These are phyloP conservation scores for Daedaleopsis sinensis DNA, from an alignment of 768 basidiomycete genomes.

Conservation along the genomic window DNA sequence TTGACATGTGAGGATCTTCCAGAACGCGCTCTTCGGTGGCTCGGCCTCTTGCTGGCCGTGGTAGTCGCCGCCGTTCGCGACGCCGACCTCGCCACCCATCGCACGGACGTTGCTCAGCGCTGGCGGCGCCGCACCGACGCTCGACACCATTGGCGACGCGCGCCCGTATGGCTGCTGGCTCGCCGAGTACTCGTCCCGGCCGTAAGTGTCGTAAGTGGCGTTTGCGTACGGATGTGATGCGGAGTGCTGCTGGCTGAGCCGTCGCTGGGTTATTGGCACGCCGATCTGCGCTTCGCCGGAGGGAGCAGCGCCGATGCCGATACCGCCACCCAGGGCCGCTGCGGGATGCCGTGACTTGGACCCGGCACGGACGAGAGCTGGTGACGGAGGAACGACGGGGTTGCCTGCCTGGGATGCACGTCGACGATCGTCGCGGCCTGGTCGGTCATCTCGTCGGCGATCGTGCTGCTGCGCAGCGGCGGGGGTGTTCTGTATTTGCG, in stretches of 20 bases:
- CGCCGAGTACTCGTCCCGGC: slow-evolving; percentile 58
- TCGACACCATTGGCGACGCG: slow-evolving; percentile 81
- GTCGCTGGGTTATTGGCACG: slow-evolving; percentile 64
- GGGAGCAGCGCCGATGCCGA: slow-evolving; percentile 60
- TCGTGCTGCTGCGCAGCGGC: slow-evolving; percentile 47
- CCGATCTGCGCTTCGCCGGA: slow-evolving; percentile 77
- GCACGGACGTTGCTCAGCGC: slow-evolving; percentile 76
- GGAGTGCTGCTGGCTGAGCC: slow-evolving; percentile 41
- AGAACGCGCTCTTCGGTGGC: slow-evolving; percentile 55
- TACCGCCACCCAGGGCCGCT: slow-evolving; percentile 51
- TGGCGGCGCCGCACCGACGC: slow-evolving; percentile 66
- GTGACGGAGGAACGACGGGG: slow-evolving; percentile 68
- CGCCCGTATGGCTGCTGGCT: slow-evolving; percentile 66
- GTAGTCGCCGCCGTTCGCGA: slow-evolving; percentile 62
- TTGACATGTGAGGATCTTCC: slow-evolving; percentile 77
- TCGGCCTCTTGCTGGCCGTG: slow-evolving; percentile 58
- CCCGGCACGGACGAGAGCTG: slow-evolving; percentile 76
- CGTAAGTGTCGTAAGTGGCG: slow-evolving; percentile 61
- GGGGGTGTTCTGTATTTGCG: slow-evolving; percentile 62
- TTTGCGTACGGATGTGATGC: slow-evolving; percentile 75
- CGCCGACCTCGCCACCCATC: slow-evolving; percentile 67
- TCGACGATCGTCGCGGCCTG: slow-evolving; percentile 68
- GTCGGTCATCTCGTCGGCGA: slow-evolving; percentile 61
- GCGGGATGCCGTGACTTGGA: slow-evolving; percentile 66
- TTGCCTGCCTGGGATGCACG: slow-evolving; percentile 60